These are phyloP conservation scores for Pyrenula aspistea DNA, from an alignment of 495 filamentous ascomycete species.

Conservation along the genomic window DNA sequence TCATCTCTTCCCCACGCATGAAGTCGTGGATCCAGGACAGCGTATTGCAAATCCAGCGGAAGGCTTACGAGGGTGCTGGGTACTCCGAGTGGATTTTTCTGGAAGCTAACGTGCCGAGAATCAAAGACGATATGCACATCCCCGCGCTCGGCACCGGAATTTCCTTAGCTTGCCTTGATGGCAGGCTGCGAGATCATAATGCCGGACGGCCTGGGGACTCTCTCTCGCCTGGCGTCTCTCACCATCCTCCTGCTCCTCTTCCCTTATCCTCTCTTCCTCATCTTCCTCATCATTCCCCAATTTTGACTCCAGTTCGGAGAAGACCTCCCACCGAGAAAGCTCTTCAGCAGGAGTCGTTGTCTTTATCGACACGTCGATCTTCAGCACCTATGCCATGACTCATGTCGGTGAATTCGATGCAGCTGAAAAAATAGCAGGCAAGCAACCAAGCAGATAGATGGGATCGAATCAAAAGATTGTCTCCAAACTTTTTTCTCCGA, in stretches of 20 bases:
- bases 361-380: not conserved
- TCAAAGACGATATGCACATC: not conserved
- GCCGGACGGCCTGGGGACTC: too few species aligned
- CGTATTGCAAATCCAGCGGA: not conserved
- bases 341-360: not conserved
- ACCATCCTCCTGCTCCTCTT: not conserved
- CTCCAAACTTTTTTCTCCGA: not conserved
- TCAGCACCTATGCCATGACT: not conserved
- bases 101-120: not conserved
- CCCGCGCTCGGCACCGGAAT: not conserved
- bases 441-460: not conserved
- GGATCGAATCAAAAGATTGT: not conserved
- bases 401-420: not conserved
- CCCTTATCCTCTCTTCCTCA: not conserved
- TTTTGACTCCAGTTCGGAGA: not conserved
- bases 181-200: too few species aligned
- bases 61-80: not conserved
- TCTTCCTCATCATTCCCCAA: not conserved
- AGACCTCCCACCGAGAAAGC: not conserved
- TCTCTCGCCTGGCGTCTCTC: too few species aligned
- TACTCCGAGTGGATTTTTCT: not conserved
- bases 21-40: not conserved
- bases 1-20: not conserved
- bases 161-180: too few species aligned
- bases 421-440: not conserved